Evolutionary conservation across 805 yeast genomes (phyloP).

Genomic region (Brettanomyces nanus): DNA sequence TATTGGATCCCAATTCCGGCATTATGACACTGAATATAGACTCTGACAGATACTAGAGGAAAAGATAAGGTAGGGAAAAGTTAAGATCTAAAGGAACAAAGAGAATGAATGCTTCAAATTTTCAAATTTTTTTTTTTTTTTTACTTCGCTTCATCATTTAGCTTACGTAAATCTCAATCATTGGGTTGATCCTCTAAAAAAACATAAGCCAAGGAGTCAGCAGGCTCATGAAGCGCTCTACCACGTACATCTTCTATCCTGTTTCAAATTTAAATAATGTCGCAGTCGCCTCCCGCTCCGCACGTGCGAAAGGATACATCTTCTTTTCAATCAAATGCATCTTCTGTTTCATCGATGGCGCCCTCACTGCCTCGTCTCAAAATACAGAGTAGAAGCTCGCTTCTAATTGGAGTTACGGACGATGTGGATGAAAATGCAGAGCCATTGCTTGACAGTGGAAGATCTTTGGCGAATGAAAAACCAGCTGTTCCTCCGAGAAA

Average conservation of each 20-base stretch:
- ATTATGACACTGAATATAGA: constrained; percentile 19
- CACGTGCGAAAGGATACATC: no score
- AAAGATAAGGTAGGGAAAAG: neutral
- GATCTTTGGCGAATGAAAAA: neutral
- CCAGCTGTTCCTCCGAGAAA: constrained; percentile 2
- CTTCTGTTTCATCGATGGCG: no score
- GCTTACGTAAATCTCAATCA: neutral
- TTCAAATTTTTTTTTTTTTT: neutral
- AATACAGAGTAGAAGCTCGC: constrained; percentile 1
- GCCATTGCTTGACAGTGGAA: neutral
- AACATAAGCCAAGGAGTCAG: neutral
- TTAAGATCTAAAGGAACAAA: constrained; percentile 1
- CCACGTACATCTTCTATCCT: neutral
- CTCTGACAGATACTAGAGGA: no score
- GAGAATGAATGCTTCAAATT: constrained; percentile 4
- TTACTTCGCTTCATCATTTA: neutral
- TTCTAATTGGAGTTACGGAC: neutral
- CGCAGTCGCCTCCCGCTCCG: no score
- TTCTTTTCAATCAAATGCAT: no score
- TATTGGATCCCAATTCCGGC: constrained; percentile 29
- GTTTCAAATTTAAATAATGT: no score
- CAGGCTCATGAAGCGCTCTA: neutral
- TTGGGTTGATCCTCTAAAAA: no score
- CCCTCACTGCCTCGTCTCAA: no score
- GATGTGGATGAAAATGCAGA: neutral